Evolutionary conservation across 257 asterid species (phyloP), one percentile per base, ranked within the genome.

Genomic region (Solanum corneliomulleri): DNA sequence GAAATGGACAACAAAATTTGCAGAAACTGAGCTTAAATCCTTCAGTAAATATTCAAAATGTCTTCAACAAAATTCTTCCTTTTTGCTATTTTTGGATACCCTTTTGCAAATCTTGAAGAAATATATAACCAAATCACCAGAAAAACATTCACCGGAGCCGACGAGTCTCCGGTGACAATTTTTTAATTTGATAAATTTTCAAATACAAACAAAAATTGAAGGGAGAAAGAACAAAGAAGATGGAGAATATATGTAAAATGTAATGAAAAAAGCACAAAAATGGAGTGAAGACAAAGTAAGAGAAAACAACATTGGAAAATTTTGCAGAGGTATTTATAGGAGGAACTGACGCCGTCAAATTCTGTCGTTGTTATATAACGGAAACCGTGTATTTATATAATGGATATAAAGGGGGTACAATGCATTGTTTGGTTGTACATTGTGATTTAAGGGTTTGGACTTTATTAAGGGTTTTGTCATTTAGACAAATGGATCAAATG

Each of bases 291-390:
- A 93, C 94, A 88, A 91, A 88, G 92, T 75, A 87, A 90, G 64
- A 56, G 64, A 56, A 56, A 56, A 56, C 0, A 18, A 18, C 64
- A 56, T 56, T 92, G 90, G 92, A 89, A 21, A 20, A 88, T 86
- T 86, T 27, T 70, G 87, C 15, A 11, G 90, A 27, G 91, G 89
- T 89, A 93, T 94, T 87, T 95, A 94, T 95, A 94, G 92, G 85
- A 70, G 86, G 91, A 82, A 49, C 76, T 89, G 91, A 94, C 93
- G 96, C 91, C 93, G 93, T 95, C 90, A 89, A 60, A 84, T 87
- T 72, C 47, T 87, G 60, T 78, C 92, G 88, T 89, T 92, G 95
- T 92, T 92, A 91, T 27, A 78, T 94, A 91, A 95, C 98, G 98
- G 98, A 85, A 80, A 83, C 60, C 83, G 78, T 49, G 75, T 29